phyloP scores from a whole-genome alignment of 73 alveolate species.

The Paramecium tetraurelia region DNA sequence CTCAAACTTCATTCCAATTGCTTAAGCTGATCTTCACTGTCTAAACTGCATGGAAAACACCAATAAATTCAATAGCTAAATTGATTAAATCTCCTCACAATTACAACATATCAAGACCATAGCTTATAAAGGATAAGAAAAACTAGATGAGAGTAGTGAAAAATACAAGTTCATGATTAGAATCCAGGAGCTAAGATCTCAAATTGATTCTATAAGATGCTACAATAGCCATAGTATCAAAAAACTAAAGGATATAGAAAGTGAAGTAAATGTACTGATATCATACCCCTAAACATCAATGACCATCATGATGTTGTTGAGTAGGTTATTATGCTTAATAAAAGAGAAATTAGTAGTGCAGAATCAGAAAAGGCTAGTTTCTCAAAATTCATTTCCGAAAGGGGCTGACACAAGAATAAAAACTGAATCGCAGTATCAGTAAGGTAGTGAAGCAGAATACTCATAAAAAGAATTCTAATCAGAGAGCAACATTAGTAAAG shows the following conservation, averaged over 20 bases:
- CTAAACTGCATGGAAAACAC: neutral
- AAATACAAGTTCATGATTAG: neutral
- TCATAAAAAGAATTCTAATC: neutral
- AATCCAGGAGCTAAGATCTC: neutral
- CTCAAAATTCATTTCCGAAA: neutral
- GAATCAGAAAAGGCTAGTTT: neutral
- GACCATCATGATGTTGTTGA: neutral
- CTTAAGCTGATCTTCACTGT: neutral
- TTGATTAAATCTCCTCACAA: neutral
- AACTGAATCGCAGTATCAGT: neutral
- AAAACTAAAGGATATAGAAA: neutral
- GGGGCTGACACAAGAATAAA: neutral
- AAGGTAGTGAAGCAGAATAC: neutral
- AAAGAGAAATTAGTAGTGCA: neutral
- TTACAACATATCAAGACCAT: neutral
- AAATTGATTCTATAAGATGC: neutral
- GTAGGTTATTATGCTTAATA: neutral
- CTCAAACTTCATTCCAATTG: neutral
- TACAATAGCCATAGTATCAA: neutral
- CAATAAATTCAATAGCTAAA: neutral
- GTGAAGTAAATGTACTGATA: neutral
- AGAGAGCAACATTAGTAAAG: neutral
- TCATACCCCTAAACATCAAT: neutral
- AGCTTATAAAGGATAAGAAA: neutral
- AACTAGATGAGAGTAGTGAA: neutral